Base-by-base conservation (phyloP, 805 yeast genomes). In the Lachancea lanzarotensis region DNA sequence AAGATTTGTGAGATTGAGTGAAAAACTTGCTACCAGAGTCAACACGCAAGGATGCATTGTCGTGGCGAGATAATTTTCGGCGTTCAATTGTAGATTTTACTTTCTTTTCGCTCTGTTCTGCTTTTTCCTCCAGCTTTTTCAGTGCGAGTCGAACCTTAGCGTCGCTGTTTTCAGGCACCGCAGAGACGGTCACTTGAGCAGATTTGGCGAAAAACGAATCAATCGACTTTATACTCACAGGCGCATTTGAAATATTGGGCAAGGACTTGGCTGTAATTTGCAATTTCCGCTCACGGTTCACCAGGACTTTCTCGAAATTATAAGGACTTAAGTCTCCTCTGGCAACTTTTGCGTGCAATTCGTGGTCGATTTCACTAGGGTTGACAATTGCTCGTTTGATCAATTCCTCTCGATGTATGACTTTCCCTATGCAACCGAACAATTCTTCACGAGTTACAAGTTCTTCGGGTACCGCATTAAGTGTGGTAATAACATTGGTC, bases 311-410 rank as follows among this genome's bases (percentile, higher is more conserved):
- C 13, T 47, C 47, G 34, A 40, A 54, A 45, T 58, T 51, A 35
- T 75, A 70, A 1, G 97, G 96, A 59, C 82, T 78, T 9, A 84
- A 52, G 7, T 71, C 73, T 1, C 95, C 97, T 15, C 50, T 51
- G 9, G 95, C 85, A 17, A 89, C 71, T 35, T 65, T 63, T 0
- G 50, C 50, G 53, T 85, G 90, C 9, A 76, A 52, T 1, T 70
- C 72, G 27, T 70, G 66, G 35, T 73, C 71, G 54, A 71, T 56
- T 38, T 53, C 54, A 1, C 63, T 54, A n/a, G 49, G 41, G 47
- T 68, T 62, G 7, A 67, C 54, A 12, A 62, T 54, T 15, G 51
- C 39, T 35, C 45, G 40, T 47, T 56, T 56, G 16, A 33, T 40
- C 5, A 49, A 45, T 2, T 54, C 48, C 6, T 43, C 35, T 15